phyloP scores from a whole-genome alignment of 2,329 filamentous ascomycete species.

The Lachnellula arida region DNA sequence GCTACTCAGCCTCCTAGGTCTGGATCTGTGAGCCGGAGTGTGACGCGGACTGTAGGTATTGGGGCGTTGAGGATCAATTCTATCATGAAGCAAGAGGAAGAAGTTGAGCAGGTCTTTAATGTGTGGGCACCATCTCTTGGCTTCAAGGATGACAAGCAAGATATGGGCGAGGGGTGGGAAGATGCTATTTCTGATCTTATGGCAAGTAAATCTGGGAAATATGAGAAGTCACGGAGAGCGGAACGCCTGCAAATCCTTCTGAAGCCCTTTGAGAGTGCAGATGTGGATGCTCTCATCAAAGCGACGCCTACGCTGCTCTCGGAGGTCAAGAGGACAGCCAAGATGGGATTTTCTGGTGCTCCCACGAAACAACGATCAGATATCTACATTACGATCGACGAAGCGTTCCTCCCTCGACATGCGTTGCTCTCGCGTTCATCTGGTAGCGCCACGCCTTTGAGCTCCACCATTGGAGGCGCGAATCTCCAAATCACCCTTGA shows the following conservation, averaged over 20 bases:
- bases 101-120: conserved; percentile 69
- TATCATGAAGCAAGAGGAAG: conserved; percentile 65
- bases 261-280: conserved; percentile 69
- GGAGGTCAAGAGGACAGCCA: conserved; percentile 72
- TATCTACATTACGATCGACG: conserved; percentile 84
- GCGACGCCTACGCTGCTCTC: conserved; percentile 84
- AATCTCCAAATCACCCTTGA: conserved; percentile 89
- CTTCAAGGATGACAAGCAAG: conserved; percentile 51
- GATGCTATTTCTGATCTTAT: conserved; percentile 69
- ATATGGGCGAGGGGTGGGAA: conserved; percentile 64
- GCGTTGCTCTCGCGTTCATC: conserved; percentile 60
- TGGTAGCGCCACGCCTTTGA: conserved; percentile 71
- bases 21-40: conserved; percentile 39
- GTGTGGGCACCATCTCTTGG: conserved; percentile 66
- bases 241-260: conserved; percentile 77
- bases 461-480: conserved; percentile 55
- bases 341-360: conserved; percentile 90
- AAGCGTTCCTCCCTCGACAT: conserved; percentile 74
- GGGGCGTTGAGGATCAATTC: conserved; percentile 73
- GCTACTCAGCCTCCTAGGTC: conserved; percentile 31
- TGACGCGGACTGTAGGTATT: conserved; percentile 68
- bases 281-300: conserved; percentile 77
- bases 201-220: conserved; percentile 67
- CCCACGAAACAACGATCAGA: conserved; percentile 86
- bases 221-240: conserved; percentile 65